These are phyloP conservation scores for Chlorencoelia australis DNA, from an alignment of 2,329 filamentous ascomycete species.

Conservation along the genomic window DNA sequence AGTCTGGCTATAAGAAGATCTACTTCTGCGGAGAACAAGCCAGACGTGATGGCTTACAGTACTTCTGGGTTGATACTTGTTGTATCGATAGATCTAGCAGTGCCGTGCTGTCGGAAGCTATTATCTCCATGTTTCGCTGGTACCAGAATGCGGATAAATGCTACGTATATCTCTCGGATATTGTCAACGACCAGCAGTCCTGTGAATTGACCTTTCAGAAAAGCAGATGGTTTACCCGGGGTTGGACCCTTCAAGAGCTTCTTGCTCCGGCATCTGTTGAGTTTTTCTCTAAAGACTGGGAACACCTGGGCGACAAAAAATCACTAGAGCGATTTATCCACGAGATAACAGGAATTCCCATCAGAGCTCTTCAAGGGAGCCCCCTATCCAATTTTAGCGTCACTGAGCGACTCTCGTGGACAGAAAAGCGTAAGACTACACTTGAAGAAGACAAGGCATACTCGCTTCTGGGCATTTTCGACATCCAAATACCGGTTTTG, in stretches of 20 bases:
- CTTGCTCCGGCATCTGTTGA: background rate
- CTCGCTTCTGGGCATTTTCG: background rate
- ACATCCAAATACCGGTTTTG: background rate
- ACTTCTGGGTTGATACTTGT: conserved; percentile 1
- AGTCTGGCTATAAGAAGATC: conserved; percentile 1
- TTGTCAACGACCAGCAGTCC: background rate
- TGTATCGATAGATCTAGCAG: conserved; percentile 2
- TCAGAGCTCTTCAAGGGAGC: background rate
- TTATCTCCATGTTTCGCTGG: conserved; percentile 3
- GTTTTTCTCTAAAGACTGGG: no score
- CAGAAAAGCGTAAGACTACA: background rate
- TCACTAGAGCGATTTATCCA: background rate
- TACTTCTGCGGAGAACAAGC: background rate
- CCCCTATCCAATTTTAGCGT: background rate
- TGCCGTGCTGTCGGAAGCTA: background rate
- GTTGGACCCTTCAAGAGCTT: conserved; percentile 2
- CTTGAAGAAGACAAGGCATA: background rate
- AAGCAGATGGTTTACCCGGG: conserved; percentile 1
- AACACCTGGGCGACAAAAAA: background rate
- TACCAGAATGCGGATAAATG: conserved; percentile 1
- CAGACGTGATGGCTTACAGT: background rate
- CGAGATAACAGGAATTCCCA: background rate
- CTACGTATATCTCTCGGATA: conserved; percentile 1
- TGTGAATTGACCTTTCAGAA: no score
- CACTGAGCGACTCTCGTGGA: background rate